These are phyloP conservation scores for Vickermania spadyakhi DNA, from an alignment of 208 protist genomes.

Conservation along the genomic window DNA sequence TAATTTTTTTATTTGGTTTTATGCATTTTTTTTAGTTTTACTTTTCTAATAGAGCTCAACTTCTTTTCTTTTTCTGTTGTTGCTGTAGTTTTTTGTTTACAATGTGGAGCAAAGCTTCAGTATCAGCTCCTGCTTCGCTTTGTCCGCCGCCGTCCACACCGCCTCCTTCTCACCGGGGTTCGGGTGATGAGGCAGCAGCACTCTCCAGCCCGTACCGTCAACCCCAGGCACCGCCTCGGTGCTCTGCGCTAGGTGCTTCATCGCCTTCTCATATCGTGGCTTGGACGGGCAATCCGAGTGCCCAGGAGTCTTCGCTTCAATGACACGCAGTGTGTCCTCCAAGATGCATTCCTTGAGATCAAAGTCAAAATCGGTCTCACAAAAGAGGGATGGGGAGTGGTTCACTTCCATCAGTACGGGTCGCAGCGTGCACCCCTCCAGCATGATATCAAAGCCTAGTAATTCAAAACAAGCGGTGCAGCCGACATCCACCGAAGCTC, in stretches of 20 bases:
- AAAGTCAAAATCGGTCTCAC: slow-evolving; percentile 74
- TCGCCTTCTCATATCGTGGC: not conserved
- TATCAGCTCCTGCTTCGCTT: not conserved
- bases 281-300: not conserved
- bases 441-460: slow-evolving; percentile 85
- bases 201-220: not conserved
- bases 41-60: no score
- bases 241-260: not conserved
- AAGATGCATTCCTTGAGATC: slow-evolving; percentile 65
- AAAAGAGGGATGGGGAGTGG: slow-evolving; percentile 85
- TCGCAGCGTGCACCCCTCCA: slow-evolving; percentile 26
- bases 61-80: no score
- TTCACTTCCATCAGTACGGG: slow-evolving; percentile 88
- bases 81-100: no score
- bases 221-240: not conserved
- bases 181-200: not conserved
- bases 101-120: not conserved
- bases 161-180: no score
- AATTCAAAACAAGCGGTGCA: slow-evolving; percentile 77
- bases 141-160: no score
- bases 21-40: no score
- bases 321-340: slow-evolving; percentile 48
- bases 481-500: slow-evolving; percentile 10
- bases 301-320: slow-evolving; percentile 34
- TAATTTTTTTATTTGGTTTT: no score